Evolutionary conservation across 495 filamentous ascomycete genomes (phyloP).

Genomic region (Aspergillus steynii): DNA sequence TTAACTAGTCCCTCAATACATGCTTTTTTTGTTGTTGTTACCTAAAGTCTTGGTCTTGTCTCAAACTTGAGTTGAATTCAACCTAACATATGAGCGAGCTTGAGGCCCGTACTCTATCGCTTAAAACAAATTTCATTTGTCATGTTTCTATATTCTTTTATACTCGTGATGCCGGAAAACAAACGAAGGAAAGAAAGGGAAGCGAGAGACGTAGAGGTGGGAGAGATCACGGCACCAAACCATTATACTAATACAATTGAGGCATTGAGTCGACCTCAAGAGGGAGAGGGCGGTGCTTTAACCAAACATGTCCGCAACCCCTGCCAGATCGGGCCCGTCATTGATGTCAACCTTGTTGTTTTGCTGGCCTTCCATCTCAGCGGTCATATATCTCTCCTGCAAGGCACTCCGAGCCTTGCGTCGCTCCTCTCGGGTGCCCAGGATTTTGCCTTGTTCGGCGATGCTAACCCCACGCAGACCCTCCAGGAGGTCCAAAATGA

Average conservation of each 20-base stretch:
- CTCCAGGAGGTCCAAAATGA: slow-evolving; percentile 85
- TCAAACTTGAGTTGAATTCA: too few relatives aligned
- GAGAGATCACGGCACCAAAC: slow-evolving; percentile 13
- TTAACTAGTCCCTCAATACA: slow-evolving; percentile 32
- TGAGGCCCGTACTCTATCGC: background rate
- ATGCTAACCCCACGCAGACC: slow-evolving; percentile 86
- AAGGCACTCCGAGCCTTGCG: slow-evolving; percentile 52
- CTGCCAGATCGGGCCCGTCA: slow-evolving; percentile 61
- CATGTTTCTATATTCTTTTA: slow-evolving; percentile 9
- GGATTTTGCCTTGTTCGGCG: slow-evolving; percentile 85
- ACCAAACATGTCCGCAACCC: slow-evolving; percentile 69
- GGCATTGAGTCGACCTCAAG: background rate
- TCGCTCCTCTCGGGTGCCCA: slow-evolving; percentile 49
- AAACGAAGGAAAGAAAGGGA: slow-evolving; percentile 2
- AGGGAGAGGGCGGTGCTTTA: slow-evolving; percentile 17
- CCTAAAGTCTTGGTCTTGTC: background rate
- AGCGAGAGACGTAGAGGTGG: background rate
- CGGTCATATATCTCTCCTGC: slow-evolving; percentile 57
- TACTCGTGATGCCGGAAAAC: background rate
- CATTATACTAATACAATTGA: slow-evolving; percentile 16
- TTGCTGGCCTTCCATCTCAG: slow-evolving; percentile 49
- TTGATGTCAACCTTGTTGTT: slow-evolving; percentile 51
- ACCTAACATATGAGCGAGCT: background rate
- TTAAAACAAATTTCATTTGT: slow-evolving; percentile 1
- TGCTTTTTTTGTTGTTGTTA: slow-evolving; percentile 21